Evolutionary conservation across 2,329 filamentous ascomycete species (phyloP), one percentile per base, ranked within the genome.

Genomic region (Cladosporium halotolerans): DNA sequence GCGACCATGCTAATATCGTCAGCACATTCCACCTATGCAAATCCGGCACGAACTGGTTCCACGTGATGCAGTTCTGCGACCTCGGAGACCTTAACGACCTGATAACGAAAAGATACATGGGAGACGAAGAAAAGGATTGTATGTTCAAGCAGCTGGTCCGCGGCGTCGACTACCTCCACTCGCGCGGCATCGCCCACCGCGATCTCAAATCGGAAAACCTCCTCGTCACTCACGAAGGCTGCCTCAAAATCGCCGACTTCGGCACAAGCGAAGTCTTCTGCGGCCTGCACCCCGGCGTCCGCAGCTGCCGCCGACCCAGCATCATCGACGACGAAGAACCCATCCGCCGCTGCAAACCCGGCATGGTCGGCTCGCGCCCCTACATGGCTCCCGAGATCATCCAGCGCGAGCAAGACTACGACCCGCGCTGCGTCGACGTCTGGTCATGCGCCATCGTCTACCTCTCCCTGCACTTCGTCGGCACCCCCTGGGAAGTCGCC

Each of bases 151-250:
- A 96, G 69, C 76, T 95, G 28, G 74, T 93, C 32, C 86, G 89
- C 63, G 90, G 89, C 14, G 80, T 96, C 57, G 79, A 83, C 63
- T 93, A 95, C 66, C 76, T 95, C 18, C 90, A 96, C 70, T 76
- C 76, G 55, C 83, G 92, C 63, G 90, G 89, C 54, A 91, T 95
- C 65, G 90, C 89, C 1, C 90, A 95, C 70, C 86, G 90, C 45
- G 90, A 96, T 62, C 87, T 95, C 73, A 95, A 96, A 71, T 79
- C 91, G 9, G 90, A 95, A 68, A 95, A 96, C 62, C 74, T 95
- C 19, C 78, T 95, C 32, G 79, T 96, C 55, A 86, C 84, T 44
- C 83, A 82, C 61, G 82, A 89, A 55, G 89, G 89, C 65, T 85
- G 89, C 68, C 77, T 95, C 53, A 95, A 95, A 72, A 91, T 96